Evolutionary conservation across 305 asterid species (phyloP).

Genomic region (Caryopteris hybrid): DNA sequence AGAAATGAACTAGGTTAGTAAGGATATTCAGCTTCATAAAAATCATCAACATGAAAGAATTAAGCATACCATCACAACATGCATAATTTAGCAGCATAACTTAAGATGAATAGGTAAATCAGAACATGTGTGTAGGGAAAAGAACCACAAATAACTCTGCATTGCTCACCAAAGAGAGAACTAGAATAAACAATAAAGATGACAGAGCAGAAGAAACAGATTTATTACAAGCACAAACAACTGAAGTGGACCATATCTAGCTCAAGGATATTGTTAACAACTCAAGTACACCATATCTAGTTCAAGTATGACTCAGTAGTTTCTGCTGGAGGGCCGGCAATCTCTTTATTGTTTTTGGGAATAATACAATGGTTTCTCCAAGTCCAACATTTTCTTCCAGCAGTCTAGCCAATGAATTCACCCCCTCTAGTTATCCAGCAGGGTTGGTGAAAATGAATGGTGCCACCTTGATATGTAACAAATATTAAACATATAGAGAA

Average conservation of each 20-base stretch:
- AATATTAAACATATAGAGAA: not conserved
- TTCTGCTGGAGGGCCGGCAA: not conserved
- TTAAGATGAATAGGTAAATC: not conserved
- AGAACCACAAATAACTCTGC: no score
- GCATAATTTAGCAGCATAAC: not conserved
- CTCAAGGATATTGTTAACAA: not conserved
- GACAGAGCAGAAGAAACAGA: not conserved
- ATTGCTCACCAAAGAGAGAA: not conserved
- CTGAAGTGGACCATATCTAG: not conserved
- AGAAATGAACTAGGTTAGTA: constrained; percentile 17
- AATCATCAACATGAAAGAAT: not conserved
- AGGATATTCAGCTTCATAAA: not conserved
- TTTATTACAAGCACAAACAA: not conserved
- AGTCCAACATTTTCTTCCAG: not conserved
- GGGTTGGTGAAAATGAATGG: not conserved
- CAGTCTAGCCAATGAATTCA: not conserved
- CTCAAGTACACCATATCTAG: not conserved
- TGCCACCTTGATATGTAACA: not conserved
- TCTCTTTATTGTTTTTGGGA: not conserved
- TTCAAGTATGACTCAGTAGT: not conserved
- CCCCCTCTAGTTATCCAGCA: not conserved
- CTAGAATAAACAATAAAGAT: no score
- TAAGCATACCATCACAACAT: not conserved
- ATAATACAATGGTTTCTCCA: not conserved
- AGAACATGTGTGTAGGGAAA: not conserved